These are phyloP conservation scores for Fusarium sp. DNA, from an alignment of 2,329 filamentous ascomycete genomes.

Conservation along the genomic window DNA sequence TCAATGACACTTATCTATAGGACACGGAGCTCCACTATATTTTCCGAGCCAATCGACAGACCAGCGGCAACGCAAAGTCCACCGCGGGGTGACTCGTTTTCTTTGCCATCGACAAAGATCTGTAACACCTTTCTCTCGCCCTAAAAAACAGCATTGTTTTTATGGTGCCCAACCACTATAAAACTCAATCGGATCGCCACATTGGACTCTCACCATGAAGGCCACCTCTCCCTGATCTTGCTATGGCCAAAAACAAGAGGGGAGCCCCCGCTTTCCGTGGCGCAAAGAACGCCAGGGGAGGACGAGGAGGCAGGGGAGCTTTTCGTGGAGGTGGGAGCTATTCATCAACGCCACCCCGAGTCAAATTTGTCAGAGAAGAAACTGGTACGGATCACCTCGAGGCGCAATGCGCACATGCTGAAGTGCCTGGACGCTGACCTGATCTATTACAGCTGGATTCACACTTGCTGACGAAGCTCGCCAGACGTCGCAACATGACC, in stretches of 20 bases:
- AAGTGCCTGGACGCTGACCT: background rate
- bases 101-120: conserved; percentile 20
- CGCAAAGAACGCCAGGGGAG: conserved; percentile 30
- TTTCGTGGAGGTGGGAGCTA: conserved; percentile 21
- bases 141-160: background rate
- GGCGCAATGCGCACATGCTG: background rate
- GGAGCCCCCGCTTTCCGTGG: conserved; percentile 32
- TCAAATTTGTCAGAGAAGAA: conserved; percentile 15
- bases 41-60: conserved; percentile 19
- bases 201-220: conserved; percentile 18
- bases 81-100: conserved; percentile 34
- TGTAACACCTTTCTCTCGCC: background rate
- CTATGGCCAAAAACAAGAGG: conserved; percentile 42
- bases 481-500: conserved; percentile 58
- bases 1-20: conserved; percentile 29
- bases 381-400: conserved; percentile 18
- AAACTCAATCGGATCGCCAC: background rate
- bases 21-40: background rate
- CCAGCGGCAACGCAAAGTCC: background rate
- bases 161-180: background rate
- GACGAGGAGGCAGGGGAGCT: conserved; percentile 23
- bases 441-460: conserved; percentile 37
- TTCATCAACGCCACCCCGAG: background rate
- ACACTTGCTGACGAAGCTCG: conserved; percentile 59
- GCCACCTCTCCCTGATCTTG: background rate